Evolutionary conservation across 129 eudicot species (phyloP), one percentile per base, ranked within the genome.

Genomic region (Solidago caesia): DNA sequence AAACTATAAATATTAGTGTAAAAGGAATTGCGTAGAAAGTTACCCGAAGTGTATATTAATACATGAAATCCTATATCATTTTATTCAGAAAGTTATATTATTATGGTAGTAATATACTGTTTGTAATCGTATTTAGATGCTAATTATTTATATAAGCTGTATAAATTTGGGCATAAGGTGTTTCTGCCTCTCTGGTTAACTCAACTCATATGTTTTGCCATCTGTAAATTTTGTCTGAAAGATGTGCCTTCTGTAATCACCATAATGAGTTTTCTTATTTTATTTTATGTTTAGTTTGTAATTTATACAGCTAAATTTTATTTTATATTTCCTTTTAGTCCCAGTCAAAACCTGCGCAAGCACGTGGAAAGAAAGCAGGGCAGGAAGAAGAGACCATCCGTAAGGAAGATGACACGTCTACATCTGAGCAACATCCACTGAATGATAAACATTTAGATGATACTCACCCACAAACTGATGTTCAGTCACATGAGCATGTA

Each of bases 281-380:
- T 15, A 52, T 14, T 14, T 51, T 12, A 51, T n/a, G 41, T 44
- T 62, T 7, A 27, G 5, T 67, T 72, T 42, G 13, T 64, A 49
- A 11, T 60, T 8, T 70, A 14, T 52, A 8, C 55, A 44, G 27
- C 47, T 75, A 51, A 55, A 25, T 44, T 21, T 64, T 21, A 6
- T 68, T 71, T 44, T 51, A 4, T 49, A 58, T 71, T 57, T 77
- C 21, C 21, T 21, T 21, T 2, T 5, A 51, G 73, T 21, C 29
- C 12, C 80, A 94, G 94, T 73, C 81, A 52, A 94, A 91, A 82
- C 70, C 89, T 76, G 70, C 81, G 66, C 97, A 86, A 74, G 67
- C 82, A 67, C 89, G 97, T 75, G 87, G 67, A 41, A 88, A 88
- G 81, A 93, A 83, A 79, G 77, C 69, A 66, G 95, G 90, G 58